phyloP scores from a whole-genome alignment of 768 basidiomycete species.

The Kwoniella sp. region DNA sequence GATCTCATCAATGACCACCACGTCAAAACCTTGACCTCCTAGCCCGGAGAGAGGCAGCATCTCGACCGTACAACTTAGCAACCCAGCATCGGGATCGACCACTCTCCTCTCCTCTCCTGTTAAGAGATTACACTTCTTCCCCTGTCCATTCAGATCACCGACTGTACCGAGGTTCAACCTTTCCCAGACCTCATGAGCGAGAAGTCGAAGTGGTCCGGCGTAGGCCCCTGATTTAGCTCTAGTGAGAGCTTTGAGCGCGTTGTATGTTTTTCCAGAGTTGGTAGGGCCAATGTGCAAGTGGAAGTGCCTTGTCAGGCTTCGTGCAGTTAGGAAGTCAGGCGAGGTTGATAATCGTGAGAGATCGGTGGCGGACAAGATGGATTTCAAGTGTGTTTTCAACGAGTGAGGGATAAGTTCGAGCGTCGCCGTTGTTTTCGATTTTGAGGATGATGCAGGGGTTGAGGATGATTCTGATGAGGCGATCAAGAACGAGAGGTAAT shows the following conservation, averaged over 20 bases:
- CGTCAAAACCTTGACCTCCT: slow-evolving; percentile 60
- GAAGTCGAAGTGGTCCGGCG: slow-evolving; percentile 84
- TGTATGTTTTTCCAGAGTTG: slow-evolving; percentile 95
- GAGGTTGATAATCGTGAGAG: slow-evolving; percentile 42
- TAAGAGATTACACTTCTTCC: slow-evolving; percentile 74
- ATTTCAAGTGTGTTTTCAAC: slow-evolving; percentile 24
- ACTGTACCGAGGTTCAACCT: slow-evolving; percentile 88
- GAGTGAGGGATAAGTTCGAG: neutral
- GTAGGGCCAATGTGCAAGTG: slow-evolving; percentile 98
- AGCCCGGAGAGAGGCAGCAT: slow-evolving; percentile 64
- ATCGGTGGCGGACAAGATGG: slow-evolving; percentile 35
- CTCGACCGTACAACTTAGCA: slow-evolving; percentile 89
- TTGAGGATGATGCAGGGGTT: neutral
- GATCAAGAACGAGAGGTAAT: slow-evolving; percentile 29
- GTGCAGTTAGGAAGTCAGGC: slow-evolving; percentile 50
- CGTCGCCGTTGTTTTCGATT: neutral
- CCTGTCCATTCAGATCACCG: slow-evolving; percentile 66
- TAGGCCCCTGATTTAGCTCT: slow-evolving; percentile 74
- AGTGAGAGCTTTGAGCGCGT: slow-evolving; percentile 84
- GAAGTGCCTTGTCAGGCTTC: slow-evolving; percentile 69
- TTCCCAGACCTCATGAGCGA: slow-evolving; percentile 93
- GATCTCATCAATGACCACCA: slow-evolving; percentile 94
- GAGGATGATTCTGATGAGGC: no score
- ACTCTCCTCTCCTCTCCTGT: slow-evolving; percentile 89
- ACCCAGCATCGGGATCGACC: slow-evolving; percentile 62